Evolutionary conservation across 306 rosid species (phyloP).

Genomic region (Alnus glutinosa): DNA sequence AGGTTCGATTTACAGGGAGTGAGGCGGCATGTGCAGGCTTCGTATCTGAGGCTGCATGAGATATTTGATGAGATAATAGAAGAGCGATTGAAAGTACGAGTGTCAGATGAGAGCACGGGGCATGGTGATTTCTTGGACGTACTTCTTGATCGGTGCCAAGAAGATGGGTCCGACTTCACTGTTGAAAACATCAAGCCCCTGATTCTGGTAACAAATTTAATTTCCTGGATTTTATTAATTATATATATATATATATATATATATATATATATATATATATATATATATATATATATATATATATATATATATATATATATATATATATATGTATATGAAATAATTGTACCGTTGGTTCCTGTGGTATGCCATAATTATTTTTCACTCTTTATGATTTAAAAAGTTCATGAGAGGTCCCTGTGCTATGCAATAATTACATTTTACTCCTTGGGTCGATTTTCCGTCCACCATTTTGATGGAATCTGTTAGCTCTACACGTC

Average conservation of each 20-base stretch:
- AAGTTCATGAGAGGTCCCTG: too few relatives aligned
- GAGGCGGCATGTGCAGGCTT: constrained; percentile 41
- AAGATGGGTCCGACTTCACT: constrained; percentile 29
- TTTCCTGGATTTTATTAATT: not conserved
- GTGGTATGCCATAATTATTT: too few relatives aligned
- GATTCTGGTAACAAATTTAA: constrained; percentile 37
- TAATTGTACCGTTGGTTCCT: too few relatives aligned
- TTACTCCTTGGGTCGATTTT: too few relatives aligned
- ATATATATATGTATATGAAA: too few relatives aligned
- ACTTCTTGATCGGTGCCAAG: constrained; percentile 46
- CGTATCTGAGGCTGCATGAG: constrained; percentile 50
- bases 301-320: too few relatives aligned
- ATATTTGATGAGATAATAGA: constrained; percentile 44
- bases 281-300: too few relatives aligned
- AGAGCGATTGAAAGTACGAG: constrained; percentile 32
- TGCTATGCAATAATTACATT: too few relatives aligned
- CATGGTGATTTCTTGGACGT: constrained; percentile 56
- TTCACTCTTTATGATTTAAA: too few relatives aligned
- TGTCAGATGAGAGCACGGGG: not conserved
- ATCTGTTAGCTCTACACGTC: too few relatives aligned
- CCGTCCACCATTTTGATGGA: too few relatives aligned
- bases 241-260: not conserved
- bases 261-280: too few relatives aligned
- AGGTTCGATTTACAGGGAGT: constrained; percentile 53
- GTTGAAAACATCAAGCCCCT: constrained; percentile 48